phyloP scores from a whole-genome alignment of 176 grass and related monocot genomes.

The Lolium rigidum region DNA sequence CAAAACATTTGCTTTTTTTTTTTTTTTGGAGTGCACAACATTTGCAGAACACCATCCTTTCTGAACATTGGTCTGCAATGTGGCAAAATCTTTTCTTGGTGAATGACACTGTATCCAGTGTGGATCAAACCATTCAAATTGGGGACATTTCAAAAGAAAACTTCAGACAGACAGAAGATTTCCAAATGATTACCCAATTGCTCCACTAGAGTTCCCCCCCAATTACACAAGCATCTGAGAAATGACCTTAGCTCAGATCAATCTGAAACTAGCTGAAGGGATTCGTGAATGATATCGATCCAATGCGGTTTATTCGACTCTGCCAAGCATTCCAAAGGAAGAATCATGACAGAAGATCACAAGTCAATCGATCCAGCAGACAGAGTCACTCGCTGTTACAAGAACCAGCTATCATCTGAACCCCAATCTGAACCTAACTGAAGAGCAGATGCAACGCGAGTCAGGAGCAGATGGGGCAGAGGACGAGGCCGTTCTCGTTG shows the following conservation, averaged over 20 bases:
- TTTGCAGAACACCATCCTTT: no score
- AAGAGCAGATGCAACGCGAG: conserved; percentile 38
- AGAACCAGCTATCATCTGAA: neutral
- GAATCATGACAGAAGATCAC: neutral
- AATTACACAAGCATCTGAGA: neutral
- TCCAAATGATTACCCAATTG: neutral
- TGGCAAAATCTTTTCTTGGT: neutral
- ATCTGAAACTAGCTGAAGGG: neutral
- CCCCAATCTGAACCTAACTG: neutral
- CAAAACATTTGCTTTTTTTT: no score
- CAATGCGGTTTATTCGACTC: neutral
- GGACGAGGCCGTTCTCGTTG: conserved; percentile 97
- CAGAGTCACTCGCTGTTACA: neutral
- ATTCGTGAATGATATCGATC: neutral
- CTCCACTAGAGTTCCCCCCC: neutral
- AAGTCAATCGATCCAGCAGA: neutral
- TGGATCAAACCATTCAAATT: neutral
- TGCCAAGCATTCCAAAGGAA: neutral
- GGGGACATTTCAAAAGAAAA: neutral
- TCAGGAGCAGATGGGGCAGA: conserved; percentile 75
- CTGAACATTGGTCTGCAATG: no score
- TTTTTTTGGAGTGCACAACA: no score
- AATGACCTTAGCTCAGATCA: neutral
- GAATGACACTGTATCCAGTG: neutral
- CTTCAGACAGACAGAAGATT: neutral